phyloP scores from a whole-genome alignment of 805 yeast species.

The Suhomyces sp. region DNA sequence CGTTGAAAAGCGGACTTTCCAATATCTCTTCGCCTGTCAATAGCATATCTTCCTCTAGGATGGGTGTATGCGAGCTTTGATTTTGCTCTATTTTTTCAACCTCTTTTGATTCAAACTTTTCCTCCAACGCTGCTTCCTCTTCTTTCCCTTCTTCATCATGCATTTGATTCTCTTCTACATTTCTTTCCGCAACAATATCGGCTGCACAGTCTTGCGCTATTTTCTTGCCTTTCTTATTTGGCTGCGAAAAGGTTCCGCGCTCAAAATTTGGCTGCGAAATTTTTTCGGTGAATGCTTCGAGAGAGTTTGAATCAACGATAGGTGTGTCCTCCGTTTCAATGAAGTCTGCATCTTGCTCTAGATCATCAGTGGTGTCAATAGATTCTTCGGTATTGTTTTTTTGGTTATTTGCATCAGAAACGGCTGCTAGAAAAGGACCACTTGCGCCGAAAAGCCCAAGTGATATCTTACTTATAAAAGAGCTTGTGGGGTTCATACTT shows the following conservation, averaged over 20 bases:
- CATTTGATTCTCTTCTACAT: background rate
- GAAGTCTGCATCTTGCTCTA: background rate
- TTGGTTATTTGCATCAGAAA: background rate
- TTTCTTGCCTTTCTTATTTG: background rate
- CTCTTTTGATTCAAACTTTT: background rate
- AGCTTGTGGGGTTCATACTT: background rate
- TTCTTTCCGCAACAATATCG: background rate
- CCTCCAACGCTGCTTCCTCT: background rate
- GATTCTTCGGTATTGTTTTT: background rate
- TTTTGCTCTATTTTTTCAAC: background rate
- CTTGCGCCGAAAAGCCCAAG: background rate
- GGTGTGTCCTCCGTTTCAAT: background rate
- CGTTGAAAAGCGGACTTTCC: background rate
- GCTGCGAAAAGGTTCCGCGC: background rate
- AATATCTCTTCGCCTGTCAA: background rate
- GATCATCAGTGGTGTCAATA: background rate
- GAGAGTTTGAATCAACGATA: background rate
- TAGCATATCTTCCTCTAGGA: background rate
- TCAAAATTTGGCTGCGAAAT: background rate
- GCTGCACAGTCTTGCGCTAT: background rate
- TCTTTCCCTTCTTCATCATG: background rate
- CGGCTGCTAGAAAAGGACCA: background rate
- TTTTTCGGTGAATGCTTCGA: background rate
- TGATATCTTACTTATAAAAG: background rate
- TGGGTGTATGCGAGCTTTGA: background rate